phyloP scores from a whole-genome alignment of 208 protist genomes.

The Phytomonas sp. region DNA sequence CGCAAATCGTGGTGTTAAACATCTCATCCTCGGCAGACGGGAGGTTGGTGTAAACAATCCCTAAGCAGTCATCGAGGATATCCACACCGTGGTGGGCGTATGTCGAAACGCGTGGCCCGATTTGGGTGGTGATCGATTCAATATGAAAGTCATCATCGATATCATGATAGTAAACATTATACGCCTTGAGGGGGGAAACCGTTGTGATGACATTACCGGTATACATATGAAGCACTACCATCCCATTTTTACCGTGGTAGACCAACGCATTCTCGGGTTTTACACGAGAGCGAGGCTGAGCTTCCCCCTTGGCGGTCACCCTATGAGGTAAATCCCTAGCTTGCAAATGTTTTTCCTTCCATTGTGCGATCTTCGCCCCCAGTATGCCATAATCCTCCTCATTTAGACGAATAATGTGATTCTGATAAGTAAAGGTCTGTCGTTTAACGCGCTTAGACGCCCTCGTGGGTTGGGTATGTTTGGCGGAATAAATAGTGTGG shows the following conservation, averaged over 20 bases:
- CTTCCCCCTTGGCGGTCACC: constrained; percentile 6
- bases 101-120: constrained; percentile 36
- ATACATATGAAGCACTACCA: constrained; percentile 87
- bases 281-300: constrained; percentile 2
- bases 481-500: constrained; percentile 61
- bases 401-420: constrained; percentile 56
- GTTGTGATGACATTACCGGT: constrained; percentile 64
- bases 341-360: neutral
- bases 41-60: constrained; percentile 44
- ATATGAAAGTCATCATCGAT: constrained; percentile 83
- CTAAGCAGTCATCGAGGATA: constrained; percentile 61
- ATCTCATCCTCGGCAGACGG: constrained; percentile 40
- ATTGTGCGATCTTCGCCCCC: constrained; percentile 28
- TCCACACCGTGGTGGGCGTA: constrained; percentile 46
- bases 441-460: constrained; percentile 14
- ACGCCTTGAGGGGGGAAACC: constrained; percentile 52
- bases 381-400: constrained; percentile 67
- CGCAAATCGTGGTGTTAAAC: constrained; percentile 69
- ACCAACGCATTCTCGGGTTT: constrained; percentile 66
- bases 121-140: constrained; percentile 52
- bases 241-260: constrained; percentile 61
- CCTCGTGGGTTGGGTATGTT: constrained; percentile 19
- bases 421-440: constrained; percentile 47
- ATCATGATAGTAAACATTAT: constrained; percentile 70
- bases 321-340: neutral